Percentiles rank a stretch among this genome's conserved stretches.
Evolutionary conservation across 208 protist species (phyloP).

Genomic region (Willaertia magna): DNA sequence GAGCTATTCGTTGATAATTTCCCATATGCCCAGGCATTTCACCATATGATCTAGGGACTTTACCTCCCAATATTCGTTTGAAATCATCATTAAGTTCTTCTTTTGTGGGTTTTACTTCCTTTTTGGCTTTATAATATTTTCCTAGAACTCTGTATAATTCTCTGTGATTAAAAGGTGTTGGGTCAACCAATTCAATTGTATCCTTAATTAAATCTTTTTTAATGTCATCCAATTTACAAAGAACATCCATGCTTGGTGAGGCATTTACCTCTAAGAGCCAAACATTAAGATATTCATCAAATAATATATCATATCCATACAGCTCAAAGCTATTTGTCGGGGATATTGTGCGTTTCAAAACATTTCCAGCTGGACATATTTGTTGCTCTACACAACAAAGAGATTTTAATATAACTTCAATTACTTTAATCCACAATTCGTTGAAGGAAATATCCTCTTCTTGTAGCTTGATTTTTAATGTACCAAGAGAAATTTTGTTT

Average conservation of each 20-base stretch:
- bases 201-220: too few relatives aligned
- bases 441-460: not conserved
- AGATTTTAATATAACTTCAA: slow-evolving; percentile 10
- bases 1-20: too few relatives aligned
- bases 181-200: too few relatives aligned
- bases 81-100: too few relatives aligned
- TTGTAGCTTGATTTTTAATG: slow-evolving; percentile 1
- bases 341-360: not conserved
- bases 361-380: not conserved
- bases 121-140: too few relatives aligned
- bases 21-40: too few relatives aligned
- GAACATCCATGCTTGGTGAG: slow-evolving; percentile 60
- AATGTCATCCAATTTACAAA: too few relatives aligned
- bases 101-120: too few relatives aligned
- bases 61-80: too few relatives aligned
- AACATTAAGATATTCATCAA: slow-evolving; percentile 78
- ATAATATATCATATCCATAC: slow-evolving; percentile 94
- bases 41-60: too few relatives aligned
- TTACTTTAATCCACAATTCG: not conserved
- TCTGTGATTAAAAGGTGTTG: too few relatives aligned
- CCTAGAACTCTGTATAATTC: too few relatives aligned
- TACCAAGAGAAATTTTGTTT: not conserved
- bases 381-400: not conserved
- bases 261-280: slow-evolving; percentile 92
- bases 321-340: slow-evolving; percentile 93